Percentiles rank a stretch among this genome's conserved stretches.
Evolutionary conservation across 176 grass and related monocot species (phyloP).

Genomic region (Poa pratensis): DNA sequence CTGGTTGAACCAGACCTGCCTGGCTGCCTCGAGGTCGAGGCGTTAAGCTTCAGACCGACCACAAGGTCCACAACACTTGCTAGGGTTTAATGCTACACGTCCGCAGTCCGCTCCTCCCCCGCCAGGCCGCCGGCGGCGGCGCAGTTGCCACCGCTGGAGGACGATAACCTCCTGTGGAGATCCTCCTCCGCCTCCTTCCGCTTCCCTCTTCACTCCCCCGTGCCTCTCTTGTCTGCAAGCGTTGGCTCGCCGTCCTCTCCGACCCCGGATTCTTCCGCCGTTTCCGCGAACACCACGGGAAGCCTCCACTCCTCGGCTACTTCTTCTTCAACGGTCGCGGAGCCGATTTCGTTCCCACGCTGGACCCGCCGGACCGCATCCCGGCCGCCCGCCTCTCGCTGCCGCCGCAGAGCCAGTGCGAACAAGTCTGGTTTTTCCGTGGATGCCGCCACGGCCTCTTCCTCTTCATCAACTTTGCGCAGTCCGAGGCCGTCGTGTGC

Average conservation of each 20-base stretch:
- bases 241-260: background rate
- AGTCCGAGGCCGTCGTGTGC: background rate
- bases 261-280: background rate
- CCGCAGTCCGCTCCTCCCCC: background rate
- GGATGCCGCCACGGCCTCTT: background rate
- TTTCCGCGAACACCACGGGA: background rate
- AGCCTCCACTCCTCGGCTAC: background rate
- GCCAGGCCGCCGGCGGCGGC: background rate
- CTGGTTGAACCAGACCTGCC: no score
- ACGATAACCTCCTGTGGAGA: background rate
- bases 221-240: background rate
- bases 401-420: background rate
- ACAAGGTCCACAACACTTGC: background rate
- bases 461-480: background rate
- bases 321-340: background rate
- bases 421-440: background rate
- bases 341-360: background rate
- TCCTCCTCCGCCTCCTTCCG: background rate
- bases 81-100: background rate
- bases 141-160: background rate
- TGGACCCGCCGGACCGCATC: background rate
- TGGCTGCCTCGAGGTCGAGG: no score
- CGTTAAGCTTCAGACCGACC: no score
- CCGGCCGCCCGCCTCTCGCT: background rate
- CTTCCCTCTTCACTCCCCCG: background rate